phyloP scores from a whole-genome alignment of 2,329 filamentous ascomycete genomes.

The Hypoxylon sp. region DNA sequence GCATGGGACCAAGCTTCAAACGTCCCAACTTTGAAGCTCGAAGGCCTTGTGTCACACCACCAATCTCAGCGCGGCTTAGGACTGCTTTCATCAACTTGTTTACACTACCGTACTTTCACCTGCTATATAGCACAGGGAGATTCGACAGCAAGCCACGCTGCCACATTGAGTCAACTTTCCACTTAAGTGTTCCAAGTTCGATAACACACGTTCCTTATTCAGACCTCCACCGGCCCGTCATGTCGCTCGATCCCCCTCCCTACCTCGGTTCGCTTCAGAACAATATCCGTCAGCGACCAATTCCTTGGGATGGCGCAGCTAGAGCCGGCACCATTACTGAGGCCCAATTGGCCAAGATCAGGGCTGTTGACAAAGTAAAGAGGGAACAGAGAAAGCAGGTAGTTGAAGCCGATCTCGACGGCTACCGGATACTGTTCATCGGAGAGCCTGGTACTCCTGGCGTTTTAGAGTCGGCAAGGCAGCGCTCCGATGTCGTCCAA shows the following conservation, averaged over 20 bases:
- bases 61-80: constrained; percentile 22
- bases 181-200: constrained; percentile 15
- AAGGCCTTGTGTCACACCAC: constrained; percentile 31
- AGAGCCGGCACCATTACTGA: constrained; percentile 94
- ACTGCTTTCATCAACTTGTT: constrained; percentile 11
- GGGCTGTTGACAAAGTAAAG: constrained; percentile 95
- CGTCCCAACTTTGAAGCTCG: constrained; percentile 13
- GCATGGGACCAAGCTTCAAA: constrained; percentile 35
- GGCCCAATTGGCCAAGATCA: constrained; percentile 94
- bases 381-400: constrained; percentile 90
- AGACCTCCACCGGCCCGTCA: constrained; percentile 57
- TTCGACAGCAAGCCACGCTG: constrained; percentile 8
- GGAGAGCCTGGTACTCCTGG: constrained; percentile 78
- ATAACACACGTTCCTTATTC: constrained; percentile 46
- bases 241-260: constrained; percentile 93
- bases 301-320: constrained; percentile 97
- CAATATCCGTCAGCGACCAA: constrained; percentile 95
- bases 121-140: constrained; percentile 13
- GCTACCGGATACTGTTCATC: constrained; percentile 85
- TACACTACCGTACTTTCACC: not conserved
- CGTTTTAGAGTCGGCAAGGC: constrained; percentile 87
- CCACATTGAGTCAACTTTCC: constrained; percentile 24
- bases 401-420: constrained; percentile 83
- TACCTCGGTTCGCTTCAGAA: constrained; percentile 90
- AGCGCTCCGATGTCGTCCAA: constrained; percentile 91